These are phyloP conservation scores for Penicillium sp. DNA, from an alignment of 2,329 filamentous ascomycete genomes.

Conservation along the genomic window DNA sequence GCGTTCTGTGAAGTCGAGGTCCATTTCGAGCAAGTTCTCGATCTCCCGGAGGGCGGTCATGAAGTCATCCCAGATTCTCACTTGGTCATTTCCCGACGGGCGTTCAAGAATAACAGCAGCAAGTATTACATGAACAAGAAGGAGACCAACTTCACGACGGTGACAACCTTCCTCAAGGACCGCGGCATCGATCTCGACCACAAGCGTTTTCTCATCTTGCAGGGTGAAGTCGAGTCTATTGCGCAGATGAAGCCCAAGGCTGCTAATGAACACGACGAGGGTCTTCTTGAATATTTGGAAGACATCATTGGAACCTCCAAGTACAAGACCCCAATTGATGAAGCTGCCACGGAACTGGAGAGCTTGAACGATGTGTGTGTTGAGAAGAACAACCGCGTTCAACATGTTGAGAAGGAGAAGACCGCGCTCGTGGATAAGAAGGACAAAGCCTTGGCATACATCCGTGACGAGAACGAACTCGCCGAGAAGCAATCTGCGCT, in stretches of 20 bases:
- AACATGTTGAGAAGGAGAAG: constrained; percentile 98
- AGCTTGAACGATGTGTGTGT: constrained; percentile 89
- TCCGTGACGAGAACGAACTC: constrained; percentile 92
- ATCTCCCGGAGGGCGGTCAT: constrained; percentile 73
- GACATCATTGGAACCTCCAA: constrained; percentile 99
- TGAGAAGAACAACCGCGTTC: constrained; percentile 92
- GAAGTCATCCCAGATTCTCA: constrained; percentile 81
- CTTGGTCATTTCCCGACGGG: constrained; percentile 83
- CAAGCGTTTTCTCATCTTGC: constrained; percentile 95
- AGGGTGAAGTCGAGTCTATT: constrained; percentile 97
- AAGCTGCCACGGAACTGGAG: constrained; percentile 87
- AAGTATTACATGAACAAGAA: constrained; percentile 96
- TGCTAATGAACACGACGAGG: constrained; percentile 91
- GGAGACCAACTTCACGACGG: constrained; percentile 86
- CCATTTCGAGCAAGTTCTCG: constrained; percentile 93
- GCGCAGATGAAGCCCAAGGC: constrained; percentile 99
- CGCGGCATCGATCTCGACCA: constrained; percentile 94
- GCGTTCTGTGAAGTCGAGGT: constrained; percentile 95
- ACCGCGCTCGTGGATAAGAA: constrained; percentile 93
- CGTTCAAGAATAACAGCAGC: constrained; percentile 97
- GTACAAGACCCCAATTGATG: constrained; percentile 96
- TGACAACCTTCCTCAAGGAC: constrained; percentile 82
- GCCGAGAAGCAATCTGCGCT: constrained; percentile 84
- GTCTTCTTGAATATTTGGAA: constrained; percentile 92
- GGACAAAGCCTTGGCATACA: constrained; percentile 84